A percentile compares a stretch with the other conserved stretches of the same genome.
phyloP scores from a whole-genome alignment of 164 flowering plant species.

The Umbilicus rupestris region DNA sequence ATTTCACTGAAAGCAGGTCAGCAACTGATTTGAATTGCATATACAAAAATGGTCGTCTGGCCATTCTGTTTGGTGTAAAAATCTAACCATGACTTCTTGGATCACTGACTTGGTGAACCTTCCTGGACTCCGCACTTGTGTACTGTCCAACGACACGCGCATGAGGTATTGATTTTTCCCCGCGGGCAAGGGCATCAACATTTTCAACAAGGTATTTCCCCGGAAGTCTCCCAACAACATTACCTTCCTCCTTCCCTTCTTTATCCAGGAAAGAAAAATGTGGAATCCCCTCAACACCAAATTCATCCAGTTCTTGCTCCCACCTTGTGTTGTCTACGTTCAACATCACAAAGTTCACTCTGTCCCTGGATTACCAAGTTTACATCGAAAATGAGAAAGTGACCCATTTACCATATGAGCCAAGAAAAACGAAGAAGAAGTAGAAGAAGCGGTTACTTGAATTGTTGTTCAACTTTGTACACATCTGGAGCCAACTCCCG shows the following conservation, averaged over 20 bases:
- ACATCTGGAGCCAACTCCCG: constrained; percentile 91
- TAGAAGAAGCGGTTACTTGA: constrained; percentile 50
- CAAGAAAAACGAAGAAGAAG: no score
- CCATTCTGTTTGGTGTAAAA: neutral
- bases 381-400: neutral
- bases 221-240: constrained; percentile 83
- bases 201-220: constrained; percentile 60
- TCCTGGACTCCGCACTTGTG: constrained; percentile 71
- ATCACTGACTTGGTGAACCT: constrained; percentile 66
- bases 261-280: constrained; percentile 91
- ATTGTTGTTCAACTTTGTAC: constrained; percentile 87
- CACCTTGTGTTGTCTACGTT: constrained; percentile 98
- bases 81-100: constrained; percentile 72
- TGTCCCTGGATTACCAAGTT: constrained; percentile 37
- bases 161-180: constrained; percentile 73
- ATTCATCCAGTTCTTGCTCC: constrained; percentile 98
- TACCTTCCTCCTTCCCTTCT: constrained; percentile 89
- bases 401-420: no score
- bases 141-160: constrained; percentile 74
- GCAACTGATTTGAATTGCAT: no score
- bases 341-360: constrained; percentile 89
- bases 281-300: constrained; percentile 98
- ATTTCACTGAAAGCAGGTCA: no score
- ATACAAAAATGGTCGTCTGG: neutral
- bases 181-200: constrained; percentile 73